phyloP scores from a whole-genome alignment of 352 stramenopile species.

The Phytophthora litchii region DNA sequence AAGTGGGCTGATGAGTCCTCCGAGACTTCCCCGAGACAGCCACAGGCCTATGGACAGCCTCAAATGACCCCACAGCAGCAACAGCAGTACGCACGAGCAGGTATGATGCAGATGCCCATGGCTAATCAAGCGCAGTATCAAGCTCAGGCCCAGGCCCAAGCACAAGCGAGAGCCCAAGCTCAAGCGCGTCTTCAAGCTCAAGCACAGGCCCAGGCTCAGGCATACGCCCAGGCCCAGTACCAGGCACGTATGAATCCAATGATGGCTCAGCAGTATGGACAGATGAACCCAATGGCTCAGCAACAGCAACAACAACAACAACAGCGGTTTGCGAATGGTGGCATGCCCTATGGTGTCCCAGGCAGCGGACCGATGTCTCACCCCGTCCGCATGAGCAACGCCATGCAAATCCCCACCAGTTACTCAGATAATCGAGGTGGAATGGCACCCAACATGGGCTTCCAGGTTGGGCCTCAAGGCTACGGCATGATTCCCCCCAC shows the following conservation, averaged over 20 bases:
- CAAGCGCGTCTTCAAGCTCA: conserved; percentile 25
- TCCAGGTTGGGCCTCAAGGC: conserved; percentile 44
- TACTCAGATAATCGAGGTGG: conserved; percentile 41
- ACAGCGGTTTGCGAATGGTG: conserved; percentile 46
- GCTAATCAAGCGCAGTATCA: conserved; percentile 39
- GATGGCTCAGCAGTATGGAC: conserved; percentile 43
- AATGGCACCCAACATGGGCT: conserved; percentile 51
- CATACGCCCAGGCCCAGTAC: conserved; percentile 63
- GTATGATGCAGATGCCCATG: conserved; percentile 47
- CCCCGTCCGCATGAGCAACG: conserved; percentile 40
- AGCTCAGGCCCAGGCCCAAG: conserved; percentile 31
- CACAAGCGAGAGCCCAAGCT: conserved; percentile 30
- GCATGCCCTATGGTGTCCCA: conserved; percentile 43
- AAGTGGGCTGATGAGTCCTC: conserved; percentile 89
- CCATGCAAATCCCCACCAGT: conserved; percentile 32
- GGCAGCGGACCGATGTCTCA: conserved; percentile 31
- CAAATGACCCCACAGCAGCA: conserved; percentile 39
- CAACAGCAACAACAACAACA: conserved; percentile 46
- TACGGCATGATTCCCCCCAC: conserved; percentile 57
- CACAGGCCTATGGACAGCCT: conserved; percentile 35
- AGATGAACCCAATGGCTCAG: conserved; percentile 41
- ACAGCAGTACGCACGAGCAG: conserved; percentile 37
- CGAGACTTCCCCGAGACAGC: conserved; percentile 60
- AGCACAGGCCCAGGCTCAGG: conserved; percentile 44
- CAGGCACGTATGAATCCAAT: conserved; percentile 69